These are phyloP conservation scores for Leishmania guyanensis DNA, from an alignment of 208 protist species.

Conservation along the genomic window DNA sequence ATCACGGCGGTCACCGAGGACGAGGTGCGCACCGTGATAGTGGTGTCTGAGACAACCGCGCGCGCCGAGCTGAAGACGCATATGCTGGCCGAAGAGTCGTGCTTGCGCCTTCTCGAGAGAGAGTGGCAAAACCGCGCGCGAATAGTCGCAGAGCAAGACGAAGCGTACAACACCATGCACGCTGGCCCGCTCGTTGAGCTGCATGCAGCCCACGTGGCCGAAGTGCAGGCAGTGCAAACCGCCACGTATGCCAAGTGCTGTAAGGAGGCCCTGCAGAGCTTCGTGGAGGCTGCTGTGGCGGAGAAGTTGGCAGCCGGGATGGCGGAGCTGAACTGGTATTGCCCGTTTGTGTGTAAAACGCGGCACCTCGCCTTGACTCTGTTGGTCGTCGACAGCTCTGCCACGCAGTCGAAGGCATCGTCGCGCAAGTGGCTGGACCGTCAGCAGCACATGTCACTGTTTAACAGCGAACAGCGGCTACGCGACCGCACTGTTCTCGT, in stretches of 20 bases:
- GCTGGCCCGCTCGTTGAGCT: conserved; percentile 16
- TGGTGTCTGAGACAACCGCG: conserved; percentile 14
- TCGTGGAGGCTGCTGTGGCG: conserved; percentile 1
- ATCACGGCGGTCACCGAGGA: conserved; percentile 29
- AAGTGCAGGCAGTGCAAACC: conserved; percentile 9
- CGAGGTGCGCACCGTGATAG: conserved; percentile 18
- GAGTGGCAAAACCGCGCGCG: conserved; percentile 12
- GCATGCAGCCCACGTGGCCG: conserved; percentile 14
- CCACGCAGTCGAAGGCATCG: conserved; percentile 1
- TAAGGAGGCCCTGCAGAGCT: conserved; percentile 4
- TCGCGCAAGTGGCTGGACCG: conserved; percentile 14
- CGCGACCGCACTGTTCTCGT: conserved; percentile 15
- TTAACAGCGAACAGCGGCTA: conserved; percentile 23
- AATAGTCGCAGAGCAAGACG: conserved; percentile 5
- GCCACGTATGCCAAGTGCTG: conserved; percentile 3
- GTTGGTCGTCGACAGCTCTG: conserved; percentile 11
- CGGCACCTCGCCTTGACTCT: conserved; percentile 13
- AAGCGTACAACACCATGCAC: conserved; percentile 13
- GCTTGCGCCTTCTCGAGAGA: not conserved
- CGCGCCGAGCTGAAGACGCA: conserved; percentile 5
- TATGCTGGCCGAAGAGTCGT: conserved; percentile 8
- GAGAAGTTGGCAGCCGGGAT: conserved; percentile 7
- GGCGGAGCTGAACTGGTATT: not conserved
- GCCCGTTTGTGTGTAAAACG: conserved; percentile 1
- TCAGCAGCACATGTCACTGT: conserved; percentile 18